Evolutionary conservation across 495 filamentous ascomycete species (phyloP).

Genomic region (Trichoderma reesei): DNA sequence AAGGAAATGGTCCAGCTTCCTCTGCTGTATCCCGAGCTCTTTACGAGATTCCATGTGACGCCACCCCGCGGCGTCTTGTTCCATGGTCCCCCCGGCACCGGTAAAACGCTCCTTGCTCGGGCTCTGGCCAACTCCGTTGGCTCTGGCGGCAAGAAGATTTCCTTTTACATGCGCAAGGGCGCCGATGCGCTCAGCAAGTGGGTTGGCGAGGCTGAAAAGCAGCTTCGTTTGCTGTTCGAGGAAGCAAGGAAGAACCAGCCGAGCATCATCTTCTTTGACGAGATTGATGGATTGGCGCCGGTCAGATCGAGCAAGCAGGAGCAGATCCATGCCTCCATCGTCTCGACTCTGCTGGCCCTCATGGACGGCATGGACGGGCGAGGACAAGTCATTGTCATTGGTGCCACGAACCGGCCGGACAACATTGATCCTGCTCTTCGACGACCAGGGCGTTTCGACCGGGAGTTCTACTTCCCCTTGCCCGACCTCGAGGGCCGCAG

Average conservation of each 20-base stretch:
- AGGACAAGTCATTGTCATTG: conserved; percentile 96
- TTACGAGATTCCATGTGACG: conserved; percentile 79
- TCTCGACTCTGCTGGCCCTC: conserved; percentile 84
- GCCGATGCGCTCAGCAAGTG: conserved; percentile 96
- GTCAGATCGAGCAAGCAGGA: conserved; percentile 96
- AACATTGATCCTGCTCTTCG: conserved; percentile 92
- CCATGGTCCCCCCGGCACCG: conserved; percentile 92
- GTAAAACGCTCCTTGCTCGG: conserved; percentile 90
- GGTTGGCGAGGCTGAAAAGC: conserved; percentile 96
- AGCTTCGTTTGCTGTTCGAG: conserved; percentile 86
- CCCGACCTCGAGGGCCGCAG: conserved; percentile 69
- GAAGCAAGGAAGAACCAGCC: conserved; percentile 91
- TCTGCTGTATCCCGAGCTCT: conserved; percentile 90
- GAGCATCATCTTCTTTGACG: conserved; percentile 99
- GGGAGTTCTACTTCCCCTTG: conserved; percentile 95
- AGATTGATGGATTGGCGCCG: conserved; percentile 93
- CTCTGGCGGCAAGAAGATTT: conserved; percentile 77
- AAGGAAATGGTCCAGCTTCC: conserved; percentile 98
- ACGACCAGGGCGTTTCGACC: conserved; percentile 87
- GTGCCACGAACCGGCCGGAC: conserved; percentile 94
- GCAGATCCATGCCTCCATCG: conserved; percentile 96
- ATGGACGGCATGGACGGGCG: conserved; percentile 99
- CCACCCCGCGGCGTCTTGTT: conserved; percentile 92
- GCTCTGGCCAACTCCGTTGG: conserved; percentile 76
- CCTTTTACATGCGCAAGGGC: conserved; percentile 98